Base-by-base conservation (phyloP, 2,329 filamentous ascomycete genomes). In the Neurospora crassa region DNA sequence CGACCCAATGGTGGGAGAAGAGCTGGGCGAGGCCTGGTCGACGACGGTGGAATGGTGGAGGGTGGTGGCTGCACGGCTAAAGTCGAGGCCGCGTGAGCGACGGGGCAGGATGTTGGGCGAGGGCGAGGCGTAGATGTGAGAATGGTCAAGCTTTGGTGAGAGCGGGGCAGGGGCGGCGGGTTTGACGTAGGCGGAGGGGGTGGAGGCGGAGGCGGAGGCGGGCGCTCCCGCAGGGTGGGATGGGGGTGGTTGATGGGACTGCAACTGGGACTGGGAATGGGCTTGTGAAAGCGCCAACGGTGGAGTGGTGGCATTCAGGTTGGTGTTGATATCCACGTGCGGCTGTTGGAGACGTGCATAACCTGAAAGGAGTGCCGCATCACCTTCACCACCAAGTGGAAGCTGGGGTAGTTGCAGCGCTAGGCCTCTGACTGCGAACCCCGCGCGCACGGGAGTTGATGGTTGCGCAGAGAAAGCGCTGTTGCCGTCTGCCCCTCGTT, bases 31-130 rank as follows among this genome's bases (percentile, higher is more conserved):
- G 0, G 92, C 92, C 79, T 91, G 89, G 76, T 97, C 93, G 71
- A 95, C 94, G 10, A 98, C 87, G 0, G 92, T 98, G 18, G 95
- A 97, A 81, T 98, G 96, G 81, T 98, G 96, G 29, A 99, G 85
- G 79, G 94, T 97, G 12, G 95, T 97, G 73, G 93, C 96, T 12
- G 94, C 94, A 75, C 95, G 88, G 53, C 95, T 95, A 80, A 97
- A 98, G 82, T 98, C 95, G 73, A 97, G 85, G 63, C 95, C 95
- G 71, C 95, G 89, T 40, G 94, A 97, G 73, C 94, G 90, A 74
- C 95, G 89, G 20, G 95, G 95, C 8, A 98, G 86, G 67, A 97
- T 92, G 70, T 94, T 96, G 11, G 53, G 53, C 37, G 92, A 91
- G 2, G 94, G 94, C 1, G 93, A 95, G 59, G 92, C 91, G 83